phyloP scores from a whole-genome alignment of 73 alveolate genomes.

The Loxodes magnus region DNA sequence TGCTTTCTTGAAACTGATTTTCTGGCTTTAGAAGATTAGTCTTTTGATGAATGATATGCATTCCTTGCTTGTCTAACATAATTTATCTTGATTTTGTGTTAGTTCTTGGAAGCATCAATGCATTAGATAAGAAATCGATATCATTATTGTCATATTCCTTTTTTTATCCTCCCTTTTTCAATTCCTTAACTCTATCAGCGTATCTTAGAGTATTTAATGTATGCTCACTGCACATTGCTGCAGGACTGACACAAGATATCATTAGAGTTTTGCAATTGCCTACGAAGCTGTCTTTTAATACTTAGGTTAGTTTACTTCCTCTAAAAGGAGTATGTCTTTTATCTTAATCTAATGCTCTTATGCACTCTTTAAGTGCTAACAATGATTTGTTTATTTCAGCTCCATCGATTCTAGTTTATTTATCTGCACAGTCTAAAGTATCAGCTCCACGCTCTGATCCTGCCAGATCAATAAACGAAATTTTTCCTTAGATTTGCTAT shows the following conservation, averaged over 20 bases:
- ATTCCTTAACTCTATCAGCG: conserved; percentile 99
- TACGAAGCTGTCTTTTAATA: conserved; percentile 96
- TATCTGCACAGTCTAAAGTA: conserved; percentile 75
- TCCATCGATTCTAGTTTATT: conserved; percentile 98
- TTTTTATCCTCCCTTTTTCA: conserved; percentile 52
- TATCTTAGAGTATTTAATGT: conserved; percentile 98
- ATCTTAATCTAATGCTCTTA: conserved; percentile 97
- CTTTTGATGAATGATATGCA: too few species aligned
- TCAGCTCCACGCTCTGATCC: conserved; percentile 91
- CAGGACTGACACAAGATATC: conserved; percentile 99
- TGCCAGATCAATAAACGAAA: conserved; percentile 98
- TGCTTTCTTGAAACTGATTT: too few species aligned
- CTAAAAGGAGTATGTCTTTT: conserved; percentile 98
- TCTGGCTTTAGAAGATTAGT: too few species aligned
- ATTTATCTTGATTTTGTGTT: too few species aligned
- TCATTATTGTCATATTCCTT: conserved; percentile 11
- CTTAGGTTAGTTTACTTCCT: conserved; percentile 96
- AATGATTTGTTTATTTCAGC: conserved; percentile 99
- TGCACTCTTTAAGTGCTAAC: conserved; percentile 99
- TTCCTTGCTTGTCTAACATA: too few species aligned
- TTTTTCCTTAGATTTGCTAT: conserved; percentile 57
- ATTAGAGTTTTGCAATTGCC: conserved; percentile 98
- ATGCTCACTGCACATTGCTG: conserved; percentile 91
- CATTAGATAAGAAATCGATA: conserved; percentile 13
- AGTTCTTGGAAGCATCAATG: conserved; percentile 14